Conservation (phyloP, 441 rosid genomes). For the Jatropha multifida region DNA sequence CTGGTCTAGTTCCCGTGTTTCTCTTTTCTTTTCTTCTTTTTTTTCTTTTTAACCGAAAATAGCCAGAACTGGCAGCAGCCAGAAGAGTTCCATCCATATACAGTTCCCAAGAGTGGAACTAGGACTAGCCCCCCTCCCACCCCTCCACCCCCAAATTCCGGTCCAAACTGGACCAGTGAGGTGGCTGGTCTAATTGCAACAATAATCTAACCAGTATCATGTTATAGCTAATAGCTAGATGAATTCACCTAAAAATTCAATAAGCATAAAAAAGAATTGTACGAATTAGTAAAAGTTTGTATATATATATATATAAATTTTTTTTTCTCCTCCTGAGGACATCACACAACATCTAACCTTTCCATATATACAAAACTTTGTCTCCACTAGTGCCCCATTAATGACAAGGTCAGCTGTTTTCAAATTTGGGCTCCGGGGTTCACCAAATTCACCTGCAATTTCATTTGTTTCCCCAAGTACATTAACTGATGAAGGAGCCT, state of each 20-base stretch:
- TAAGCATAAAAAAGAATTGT: constrained; percentile 6
- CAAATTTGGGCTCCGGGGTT: constrained; percentile 42
- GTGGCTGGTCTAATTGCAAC: neutral
- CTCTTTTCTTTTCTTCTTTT: too few relatives aligned
- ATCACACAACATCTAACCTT: constrained; percentile 53
- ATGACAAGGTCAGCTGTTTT: constrained; percentile 86
- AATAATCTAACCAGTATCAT: neutral
- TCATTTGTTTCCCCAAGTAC: constrained; percentile 58
- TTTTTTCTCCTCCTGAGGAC: neutral
- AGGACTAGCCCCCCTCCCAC: too few relatives aligned
- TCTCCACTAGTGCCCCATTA: constrained; percentile 82
- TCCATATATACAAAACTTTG: constrained; percentile 79
- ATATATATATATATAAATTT: neutral
- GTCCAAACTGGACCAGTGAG: too few relatives aligned
- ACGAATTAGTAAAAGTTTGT: neutral
- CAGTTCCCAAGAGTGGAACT: too few relatives aligned
- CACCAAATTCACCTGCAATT: constrained; percentile 39
- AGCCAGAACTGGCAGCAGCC: too few relatives aligned
- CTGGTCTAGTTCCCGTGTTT: too few relatives aligned
- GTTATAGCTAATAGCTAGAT: neutral
- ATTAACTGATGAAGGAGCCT: constrained; percentile 78
- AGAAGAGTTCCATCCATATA: too few relatives aligned
- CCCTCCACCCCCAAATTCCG: too few relatives aligned
- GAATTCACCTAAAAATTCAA: constrained; percentile 8
- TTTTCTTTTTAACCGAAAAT: too few relatives aligned